Conservation (phyloP, 2,329 filamentous ascomycete genomes). For the Ceratocystiopsis minuta region DNA sequence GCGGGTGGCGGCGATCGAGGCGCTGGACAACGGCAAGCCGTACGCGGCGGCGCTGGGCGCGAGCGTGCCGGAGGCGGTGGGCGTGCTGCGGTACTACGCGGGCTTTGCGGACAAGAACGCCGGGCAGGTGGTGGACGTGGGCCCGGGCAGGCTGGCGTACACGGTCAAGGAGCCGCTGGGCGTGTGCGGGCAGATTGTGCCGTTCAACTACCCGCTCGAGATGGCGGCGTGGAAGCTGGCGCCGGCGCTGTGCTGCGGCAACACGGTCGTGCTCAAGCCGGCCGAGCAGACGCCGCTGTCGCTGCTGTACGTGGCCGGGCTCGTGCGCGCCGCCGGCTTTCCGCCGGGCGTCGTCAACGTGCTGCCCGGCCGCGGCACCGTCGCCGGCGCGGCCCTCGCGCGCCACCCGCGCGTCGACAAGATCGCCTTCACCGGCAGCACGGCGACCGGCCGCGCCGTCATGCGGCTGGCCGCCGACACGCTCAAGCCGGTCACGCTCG, state of each 20-base stretch:
- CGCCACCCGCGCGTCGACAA: conserved; percentile 49
- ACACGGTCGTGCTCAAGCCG: conserved; percentile 42
- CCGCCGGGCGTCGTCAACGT: conserved; percentile 59
- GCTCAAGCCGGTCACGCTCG: conserved; percentile 40
- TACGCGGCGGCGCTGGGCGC: conserved; percentile 46
- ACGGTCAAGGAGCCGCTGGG: conserved; percentile 61
- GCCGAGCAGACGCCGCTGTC: conserved; percentile 44
- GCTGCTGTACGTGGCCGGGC: conserved; percentile 40
- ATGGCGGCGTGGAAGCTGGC: conserved; percentile 61
- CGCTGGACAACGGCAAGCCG: conserved; percentile 69
- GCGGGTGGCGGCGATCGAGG: conserved; percentile 36
- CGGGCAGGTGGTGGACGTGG: conserved; percentile 59
- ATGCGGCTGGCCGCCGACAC: conserved; percentile 47
- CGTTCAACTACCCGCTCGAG: conserved; percentile 55
- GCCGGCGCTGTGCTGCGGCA: conserved; percentile 43
- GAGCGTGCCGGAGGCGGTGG: conserved; percentile 33
- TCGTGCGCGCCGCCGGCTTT: conserved; percentile 54
- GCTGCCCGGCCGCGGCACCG: conserved; percentile 46
- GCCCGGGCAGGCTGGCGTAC: conserved; percentile 54
- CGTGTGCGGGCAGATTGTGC: conserved; percentile 57
- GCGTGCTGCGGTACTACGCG: conserved; percentile 53
- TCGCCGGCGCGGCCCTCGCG: conserved; percentile 47
- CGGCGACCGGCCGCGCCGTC: conserved; percentile 45
- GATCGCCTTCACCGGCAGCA: conserved; percentile 58
- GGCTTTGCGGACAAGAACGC: conserved; percentile 67